Conservation (phyloP, 2,329 filamentous ascomycete species). For the Scedosporium minutisporum region DNA sequence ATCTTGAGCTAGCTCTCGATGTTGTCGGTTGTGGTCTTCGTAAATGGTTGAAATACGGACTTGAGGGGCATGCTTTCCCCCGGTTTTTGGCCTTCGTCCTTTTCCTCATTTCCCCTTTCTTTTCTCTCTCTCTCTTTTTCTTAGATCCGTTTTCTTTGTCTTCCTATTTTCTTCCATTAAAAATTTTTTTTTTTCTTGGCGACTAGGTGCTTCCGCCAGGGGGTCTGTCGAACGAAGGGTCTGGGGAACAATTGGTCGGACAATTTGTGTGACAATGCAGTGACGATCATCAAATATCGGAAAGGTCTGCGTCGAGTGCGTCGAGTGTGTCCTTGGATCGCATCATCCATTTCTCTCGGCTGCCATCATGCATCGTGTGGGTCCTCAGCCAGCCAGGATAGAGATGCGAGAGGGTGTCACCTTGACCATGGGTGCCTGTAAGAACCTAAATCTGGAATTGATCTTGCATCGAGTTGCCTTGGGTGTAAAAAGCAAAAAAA, state of each 20-base stretch:
- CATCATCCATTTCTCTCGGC: neutral
- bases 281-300: neutral
- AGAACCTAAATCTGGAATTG: neutral
- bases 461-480: neutral
- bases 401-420: neutral
- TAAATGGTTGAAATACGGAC: no score
- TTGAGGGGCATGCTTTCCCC: no score
- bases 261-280: neutral
- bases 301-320: neutral
- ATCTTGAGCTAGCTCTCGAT: no score
- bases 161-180: no score
- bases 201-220: neutral
- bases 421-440: neutral
- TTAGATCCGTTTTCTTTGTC: neutral
- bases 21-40: no score
- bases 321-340: neutral
- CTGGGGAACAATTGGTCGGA: neutral
- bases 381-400: neutral
- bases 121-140: neutral
- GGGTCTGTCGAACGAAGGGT: neutral
- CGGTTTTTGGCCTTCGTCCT: neutral
- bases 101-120: neutral
- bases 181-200: no score
- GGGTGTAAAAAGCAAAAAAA: no score
- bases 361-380: no score